These are phyloP conservation scores for Xylaria sp. DNA, from an alignment of 2,329 filamentous ascomycete species.

Conservation along the genomic window DNA sequence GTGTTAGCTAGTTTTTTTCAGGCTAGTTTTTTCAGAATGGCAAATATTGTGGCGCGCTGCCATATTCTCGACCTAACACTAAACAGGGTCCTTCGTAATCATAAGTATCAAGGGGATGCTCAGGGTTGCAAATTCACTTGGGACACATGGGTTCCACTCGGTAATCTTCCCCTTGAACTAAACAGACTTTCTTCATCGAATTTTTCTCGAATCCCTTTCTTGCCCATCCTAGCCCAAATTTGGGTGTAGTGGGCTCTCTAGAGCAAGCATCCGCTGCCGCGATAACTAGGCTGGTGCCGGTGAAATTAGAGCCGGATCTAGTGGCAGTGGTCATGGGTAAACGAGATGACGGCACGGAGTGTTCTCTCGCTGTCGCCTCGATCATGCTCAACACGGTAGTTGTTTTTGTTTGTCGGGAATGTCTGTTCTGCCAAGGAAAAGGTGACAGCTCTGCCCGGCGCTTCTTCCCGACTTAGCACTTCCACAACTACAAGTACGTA, in stretches of 20 bases:
- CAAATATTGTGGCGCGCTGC: conserved; percentile 19
- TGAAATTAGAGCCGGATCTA: conserved; percentile 28
- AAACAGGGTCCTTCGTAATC: conserved; percentile 37
- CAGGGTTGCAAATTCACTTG: conserved; percentile 38
- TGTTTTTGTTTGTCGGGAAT: conserved; percentile 18
- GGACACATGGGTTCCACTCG: conserved; percentile 36
- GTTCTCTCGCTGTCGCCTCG: conserved; percentile 10
- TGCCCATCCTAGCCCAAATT: conserved; percentile 23
- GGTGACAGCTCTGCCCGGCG: conserved; percentile 16
- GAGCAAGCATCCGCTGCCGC: conserved; percentile 35
- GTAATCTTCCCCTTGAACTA: conserved; percentile 49
- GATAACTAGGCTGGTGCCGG: conserved; percentile 33
- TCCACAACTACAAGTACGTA: conserved; percentile 6
- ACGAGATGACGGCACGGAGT: conserved; percentile 32
- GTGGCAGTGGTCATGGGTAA: conserved; percentile 24
- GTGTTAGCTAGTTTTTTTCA: not conserved
- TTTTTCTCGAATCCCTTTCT: conserved; percentile 50
- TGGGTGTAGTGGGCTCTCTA: conserved; percentile 23
- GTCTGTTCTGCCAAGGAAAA: conserved; percentile 15
- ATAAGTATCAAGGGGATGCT: conserved; percentile 43
- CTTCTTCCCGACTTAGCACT: conserved; percentile 14
- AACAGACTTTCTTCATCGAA: conserved; percentile 46
- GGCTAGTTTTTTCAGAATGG: conserved; percentile 21
- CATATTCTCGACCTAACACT: conserved; percentile 35
- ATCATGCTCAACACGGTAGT: conserved; percentile 12